Evolutionary conservation across 2,329 filamentous ascomycete species (phyloP).

Genomic region (Colletotrichum tropicicola): DNA sequence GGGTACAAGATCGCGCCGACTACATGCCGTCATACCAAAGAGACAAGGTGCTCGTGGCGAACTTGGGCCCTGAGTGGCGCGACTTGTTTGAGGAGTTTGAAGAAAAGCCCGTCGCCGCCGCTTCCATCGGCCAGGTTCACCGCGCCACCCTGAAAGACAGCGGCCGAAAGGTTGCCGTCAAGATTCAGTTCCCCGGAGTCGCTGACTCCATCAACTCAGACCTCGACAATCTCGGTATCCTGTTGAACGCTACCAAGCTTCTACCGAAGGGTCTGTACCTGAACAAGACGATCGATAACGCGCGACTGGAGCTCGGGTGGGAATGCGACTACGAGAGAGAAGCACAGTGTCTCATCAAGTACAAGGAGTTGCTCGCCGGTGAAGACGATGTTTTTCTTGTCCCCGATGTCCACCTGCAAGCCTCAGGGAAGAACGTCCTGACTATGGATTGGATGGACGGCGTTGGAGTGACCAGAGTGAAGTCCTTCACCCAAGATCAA

Average conservation of each 20-base stretch:
- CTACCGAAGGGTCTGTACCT: conserved; percentile 93
- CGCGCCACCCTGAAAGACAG: conserved; percentile 81
- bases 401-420: conserved; percentile 79
- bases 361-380: conserved; percentile 78
- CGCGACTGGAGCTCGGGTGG: conserved; percentile 90
- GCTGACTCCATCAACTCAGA: conserved; percentile 97
- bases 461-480: conserved; percentile 82
- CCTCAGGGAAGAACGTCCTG: conserved; percentile 85
- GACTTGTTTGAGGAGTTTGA: conserved; percentile 86
- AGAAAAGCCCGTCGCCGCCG: conserved; percentile 91
- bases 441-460: conserved; percentile 95
- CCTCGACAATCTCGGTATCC: conserved; percentile 88
- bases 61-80: conserved; percentile 86
- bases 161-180: conserved; percentile 85
- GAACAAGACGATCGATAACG: conserved; percentile 97
- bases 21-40: conserved; percentile 98
- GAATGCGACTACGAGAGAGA: conserved; percentile 96
- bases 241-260: conserved; percentile 89
- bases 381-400: conserved; percentile 81
- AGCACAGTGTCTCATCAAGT: conserved; percentile 81
- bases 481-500: conserved; percentile 80
- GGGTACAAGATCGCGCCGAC: conserved; percentile 95
- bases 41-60: conserved; percentile 80
- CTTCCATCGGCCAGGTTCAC: conserved; percentile 97
- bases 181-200: conserved; percentile 97